Evolutionary conservation across 2,329 filamentous ascomycete species (phyloP), one percentile per base, ranked within the genome.

Genomic region (Nemania sp.): DNA sequence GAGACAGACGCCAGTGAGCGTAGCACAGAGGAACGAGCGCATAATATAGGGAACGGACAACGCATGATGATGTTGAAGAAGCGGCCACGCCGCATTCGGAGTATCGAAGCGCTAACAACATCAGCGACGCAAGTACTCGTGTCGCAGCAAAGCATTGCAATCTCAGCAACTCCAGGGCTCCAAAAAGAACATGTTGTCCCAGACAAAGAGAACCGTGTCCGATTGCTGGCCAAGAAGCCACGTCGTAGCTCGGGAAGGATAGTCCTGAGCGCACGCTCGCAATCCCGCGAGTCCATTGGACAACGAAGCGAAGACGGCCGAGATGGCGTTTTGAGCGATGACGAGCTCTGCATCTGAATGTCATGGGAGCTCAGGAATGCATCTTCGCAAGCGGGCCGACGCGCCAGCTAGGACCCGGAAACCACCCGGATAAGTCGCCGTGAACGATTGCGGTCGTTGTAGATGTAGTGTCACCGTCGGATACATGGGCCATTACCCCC

Each of bases 301-400:
- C 40, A 40, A 45, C 54, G 50, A 21, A 40, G 47, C 18, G 47
- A 42, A 11, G 42, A 47, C 12, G 34, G 51, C 20, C 45, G 21
- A 25, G 55, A 48, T 6, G 46, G 37, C 17, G 34, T 35, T 42
- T 62, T 42, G 32, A 66, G 64, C 45, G 65, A 67, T 32, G 65
- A 67, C 21, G 65, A 67, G 48, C 65, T 67, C 21, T 65, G 65
- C 17, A 37, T 56, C 25, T 66, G 54, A 67, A 47, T 17, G 32
- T 34, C 13, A 43, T 45, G 18, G 34, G 39, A 40, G 54, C 49
- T 56, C 50, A 64, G 50, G 21, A 52, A 46, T 51, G 39, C 42
- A n/a, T 46, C 32, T 7, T 43, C 35, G 52, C 48, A 54, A 57
- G 21, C 43, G 17, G 17, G 42, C 48, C 35, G 53, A 45, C 43